phyloP scores from a whole-genome alignment of 2,329 filamentous ascomycete genomes.

The Hansfordia pulvinata region DNA sequence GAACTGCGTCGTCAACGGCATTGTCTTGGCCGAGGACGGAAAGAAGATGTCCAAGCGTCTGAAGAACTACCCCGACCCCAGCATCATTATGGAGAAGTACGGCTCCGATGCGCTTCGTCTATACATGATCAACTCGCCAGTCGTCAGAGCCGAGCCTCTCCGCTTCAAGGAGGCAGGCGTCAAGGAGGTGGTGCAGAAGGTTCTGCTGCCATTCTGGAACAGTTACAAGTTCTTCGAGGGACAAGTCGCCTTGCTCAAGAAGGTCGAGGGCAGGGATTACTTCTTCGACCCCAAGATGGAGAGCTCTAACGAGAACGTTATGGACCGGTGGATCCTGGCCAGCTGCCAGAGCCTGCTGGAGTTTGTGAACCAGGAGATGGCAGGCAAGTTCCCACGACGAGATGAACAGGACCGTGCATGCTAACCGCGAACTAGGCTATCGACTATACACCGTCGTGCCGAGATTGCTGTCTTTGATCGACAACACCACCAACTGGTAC shows the following conservation, averaged over 20 bases:
- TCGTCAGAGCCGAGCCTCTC: slow-evolving; percentile 81
- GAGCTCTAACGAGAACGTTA: slow-evolving; percentile 72
- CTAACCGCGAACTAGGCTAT: slow-evolving; percentile 34
- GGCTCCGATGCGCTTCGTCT: slow-evolving; percentile 85
- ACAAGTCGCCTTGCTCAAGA: slow-evolving; percentile 76
- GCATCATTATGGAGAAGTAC: slow-evolving; percentile 71
- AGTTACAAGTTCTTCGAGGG: slow-evolving; percentile 94
- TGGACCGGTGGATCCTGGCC: slow-evolving; percentile 92
- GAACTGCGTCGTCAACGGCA: slow-evolving; percentile 93
- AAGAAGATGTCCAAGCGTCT: slow-evolving; percentile 98
- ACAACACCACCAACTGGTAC: slow-evolving; percentile 98
- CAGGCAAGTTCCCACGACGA: slow-evolving; percentile 33
- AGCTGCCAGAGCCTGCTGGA: slow-evolving; percentile 82
- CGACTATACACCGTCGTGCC: slow-evolving; percentile 87
- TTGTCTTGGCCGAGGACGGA: slow-evolving; percentile 84
- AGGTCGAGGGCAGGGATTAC: slow-evolving; percentile 66
- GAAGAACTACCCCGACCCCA: slow-evolving; percentile 90
- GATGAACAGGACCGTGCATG: background rate
- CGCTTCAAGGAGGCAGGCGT: slow-evolving; percentile 87
- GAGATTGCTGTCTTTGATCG: slow-evolving; percentile 67
- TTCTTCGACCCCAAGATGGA: slow-evolving; percentile 65
- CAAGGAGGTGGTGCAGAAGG: slow-evolving; percentile 88
- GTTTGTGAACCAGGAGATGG: slow-evolving; percentile 91
- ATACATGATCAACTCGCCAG: slow-evolving; percentile 95
- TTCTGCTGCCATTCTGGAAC: slow-evolving; percentile 86